A percentile compares a stretch with the other conserved stretches of the same genome.
Evolutionary conservation across 495 filamentous ascomycete species (phyloP).

Genomic region (Talaromyces trachyspermus): DNA sequence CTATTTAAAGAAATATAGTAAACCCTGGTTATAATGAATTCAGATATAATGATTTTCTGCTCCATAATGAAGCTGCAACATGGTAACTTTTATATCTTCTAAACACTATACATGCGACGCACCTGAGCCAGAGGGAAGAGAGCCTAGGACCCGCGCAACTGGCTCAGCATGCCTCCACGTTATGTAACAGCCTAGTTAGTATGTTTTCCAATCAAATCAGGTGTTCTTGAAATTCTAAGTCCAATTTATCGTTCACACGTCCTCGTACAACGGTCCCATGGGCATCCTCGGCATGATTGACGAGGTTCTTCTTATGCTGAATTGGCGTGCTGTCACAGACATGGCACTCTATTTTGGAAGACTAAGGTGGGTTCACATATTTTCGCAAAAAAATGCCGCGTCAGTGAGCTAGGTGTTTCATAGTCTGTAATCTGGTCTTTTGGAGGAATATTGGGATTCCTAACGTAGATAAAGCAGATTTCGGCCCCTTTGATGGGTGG

Average conservation of each 20-base stretch:
- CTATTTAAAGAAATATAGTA: no score
- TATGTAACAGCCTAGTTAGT: no score
- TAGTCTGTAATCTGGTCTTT: slow-evolving; percentile 7
- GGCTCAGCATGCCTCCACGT: no score
- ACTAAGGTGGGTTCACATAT: slow-evolving; percentile 14
- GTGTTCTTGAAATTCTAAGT: neutral
- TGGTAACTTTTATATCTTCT: no score
- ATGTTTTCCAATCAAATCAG: neutral
- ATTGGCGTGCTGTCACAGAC: neutral
- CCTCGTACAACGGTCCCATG: neutral
- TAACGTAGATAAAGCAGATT: slow-evolving; percentile 15
- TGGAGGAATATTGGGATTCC: slow-evolving; percentile 13
- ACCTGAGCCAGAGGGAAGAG: no score
- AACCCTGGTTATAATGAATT: no score
- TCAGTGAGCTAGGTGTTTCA: slow-evolving; percentile 12
- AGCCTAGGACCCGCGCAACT: no score
- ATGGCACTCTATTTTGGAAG: slow-evolving; percentile 6
- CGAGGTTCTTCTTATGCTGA: neutral
- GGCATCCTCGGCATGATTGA: neutral
- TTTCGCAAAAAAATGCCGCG: slow-evolving; percentile 11
- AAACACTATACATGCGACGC: no score
- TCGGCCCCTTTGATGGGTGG: no score
- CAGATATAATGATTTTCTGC: no score
- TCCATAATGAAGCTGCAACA: no score
- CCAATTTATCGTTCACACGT: neutral